phyloP scores from a whole-genome alignment of 495 filamentous ascomycete species.

The Lasiosphaeria miniovina region DNA sequence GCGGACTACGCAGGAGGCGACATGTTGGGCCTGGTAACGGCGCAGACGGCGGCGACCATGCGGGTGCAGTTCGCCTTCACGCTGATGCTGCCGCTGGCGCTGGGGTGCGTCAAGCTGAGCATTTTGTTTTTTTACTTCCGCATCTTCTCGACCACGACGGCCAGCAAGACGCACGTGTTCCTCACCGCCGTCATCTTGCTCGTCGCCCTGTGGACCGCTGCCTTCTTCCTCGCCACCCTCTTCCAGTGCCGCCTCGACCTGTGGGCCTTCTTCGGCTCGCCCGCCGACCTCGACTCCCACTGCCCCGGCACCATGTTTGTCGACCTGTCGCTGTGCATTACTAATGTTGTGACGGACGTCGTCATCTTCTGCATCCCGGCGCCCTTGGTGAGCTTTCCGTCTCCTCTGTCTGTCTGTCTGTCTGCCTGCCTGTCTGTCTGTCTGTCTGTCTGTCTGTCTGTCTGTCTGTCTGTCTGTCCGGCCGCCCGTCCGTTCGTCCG shows the following conservation, averaged over 20 bases:
- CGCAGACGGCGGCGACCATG: constrained; percentile 7
- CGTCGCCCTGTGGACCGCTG: constrained; percentile 15
- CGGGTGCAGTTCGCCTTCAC: constrained; percentile 23
- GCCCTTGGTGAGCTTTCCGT: constrained; percentile 22
- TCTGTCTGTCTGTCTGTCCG: too few species aligned
- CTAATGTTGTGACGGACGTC: constrained; percentile 24
- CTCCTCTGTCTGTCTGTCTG: not conserved
- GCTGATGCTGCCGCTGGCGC: constrained; percentile 23
- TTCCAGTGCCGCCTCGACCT: constrained; percentile 24
- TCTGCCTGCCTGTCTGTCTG: too few species aligned
- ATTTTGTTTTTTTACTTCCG: constrained; percentile 31
- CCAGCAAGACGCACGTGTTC: constrained; percentile 9
- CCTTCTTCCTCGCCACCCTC: constrained; percentile 24
- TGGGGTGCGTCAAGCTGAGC: constrained; percentile 28
- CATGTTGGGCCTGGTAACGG: constrained; percentile 7
- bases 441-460: too few species aligned
- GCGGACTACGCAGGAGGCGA: constrained; percentile 9
- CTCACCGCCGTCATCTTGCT: constrained; percentile 17
- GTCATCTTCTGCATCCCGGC: constrained; percentile 25
- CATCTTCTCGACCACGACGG: constrained; percentile 21
- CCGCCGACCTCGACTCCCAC: constrained; percentile 12
- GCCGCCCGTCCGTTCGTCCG: not conserved
- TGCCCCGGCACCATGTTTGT: constrained; percentile 15
- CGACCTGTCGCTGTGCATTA: constrained; percentile 18
- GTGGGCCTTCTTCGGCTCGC: constrained; percentile 15